Conservation (phyloP, 169 alveolate species). For the Eimeria acervulina region DNA sequence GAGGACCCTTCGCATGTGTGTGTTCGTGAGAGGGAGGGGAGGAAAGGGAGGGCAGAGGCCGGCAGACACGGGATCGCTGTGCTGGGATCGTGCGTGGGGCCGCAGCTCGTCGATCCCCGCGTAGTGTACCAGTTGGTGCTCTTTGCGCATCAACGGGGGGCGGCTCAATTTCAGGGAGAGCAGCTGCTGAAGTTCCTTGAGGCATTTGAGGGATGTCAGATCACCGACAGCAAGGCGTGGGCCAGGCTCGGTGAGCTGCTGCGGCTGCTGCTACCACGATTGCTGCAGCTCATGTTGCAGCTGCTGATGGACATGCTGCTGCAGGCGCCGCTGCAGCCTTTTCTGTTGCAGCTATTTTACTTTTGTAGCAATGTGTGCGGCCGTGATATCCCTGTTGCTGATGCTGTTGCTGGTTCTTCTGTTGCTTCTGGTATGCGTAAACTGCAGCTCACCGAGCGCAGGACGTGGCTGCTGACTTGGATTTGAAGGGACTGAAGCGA, state of each 20-base stretch:
- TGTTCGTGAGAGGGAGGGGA: neutral
- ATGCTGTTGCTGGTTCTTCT: neutral
- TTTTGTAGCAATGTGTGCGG: neutral
- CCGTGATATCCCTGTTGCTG: neutral
- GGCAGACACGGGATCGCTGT: neutral
- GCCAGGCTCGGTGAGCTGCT: conserved; percentile 70
- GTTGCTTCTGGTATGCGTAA: neutral
- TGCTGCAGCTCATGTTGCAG: neutral
- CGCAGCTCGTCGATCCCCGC: conserved; percentile 82
- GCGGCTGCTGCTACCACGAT: neutral
- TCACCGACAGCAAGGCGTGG: conserved; percentile 78
- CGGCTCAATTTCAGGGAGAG: conserved; percentile 78
- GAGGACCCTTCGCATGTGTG: neutral
- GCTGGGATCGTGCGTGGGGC: conserved; percentile 37
- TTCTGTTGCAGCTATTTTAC: neutral
- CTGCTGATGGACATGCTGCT: neutral
- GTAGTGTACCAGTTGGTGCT: conserved; percentile 80
- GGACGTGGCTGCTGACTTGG: conserved; percentile 70
- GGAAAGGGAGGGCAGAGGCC: neutral
- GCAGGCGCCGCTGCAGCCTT: neutral
- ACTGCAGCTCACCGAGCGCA: conserved; percentile 75
- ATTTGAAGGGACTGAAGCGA: conserved; percentile 44
- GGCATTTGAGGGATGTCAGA: conserved; percentile 30
- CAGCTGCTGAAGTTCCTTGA: conserved; percentile 74
- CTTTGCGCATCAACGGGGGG: conserved; percentile 78